Conservation (phyloP, 2,329 filamentous ascomycete species). For the Trichoderma koningii region DNA sequence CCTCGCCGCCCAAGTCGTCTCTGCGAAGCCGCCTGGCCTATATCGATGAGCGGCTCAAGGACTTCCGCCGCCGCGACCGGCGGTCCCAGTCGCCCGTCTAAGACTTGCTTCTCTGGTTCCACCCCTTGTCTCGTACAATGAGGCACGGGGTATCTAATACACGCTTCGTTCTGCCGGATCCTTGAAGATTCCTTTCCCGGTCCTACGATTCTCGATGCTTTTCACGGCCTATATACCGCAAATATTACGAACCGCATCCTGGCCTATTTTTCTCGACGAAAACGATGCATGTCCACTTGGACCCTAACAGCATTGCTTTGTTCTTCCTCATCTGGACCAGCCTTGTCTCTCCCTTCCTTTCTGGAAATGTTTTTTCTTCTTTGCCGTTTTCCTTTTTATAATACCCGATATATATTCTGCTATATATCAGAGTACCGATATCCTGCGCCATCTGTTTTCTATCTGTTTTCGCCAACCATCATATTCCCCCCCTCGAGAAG, state of each 20-base stretch:
- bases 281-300: slow-evolving; percentile 9
- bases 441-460: neutral
- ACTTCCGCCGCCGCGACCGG: slow-evolving; percentile 52
- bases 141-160: slow-evolving; percentile 10
- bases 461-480: neutral
- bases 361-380: neutral
- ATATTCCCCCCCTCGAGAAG: neutral
- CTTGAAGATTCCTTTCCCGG: neutral
- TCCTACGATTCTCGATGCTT: neutral
- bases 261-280: neutral
- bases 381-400: neutral
- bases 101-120: slow-evolving; percentile 34
- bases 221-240: neutral
- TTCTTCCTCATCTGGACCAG: neutral
- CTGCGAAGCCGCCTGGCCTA: slow-evolving; percentile 58
- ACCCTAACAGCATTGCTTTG: neutral
- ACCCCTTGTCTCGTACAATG: slow-evolving; percentile 30
- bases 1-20: slow-evolving; percentile 43
- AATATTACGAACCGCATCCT: slow-evolving; percentile 1
- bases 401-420: slow-evolving; percentile 21
- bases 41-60: slow-evolving; percentile 59
- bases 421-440: slow-evolving; percentile 22
- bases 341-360: slow-evolving; percentile 2
- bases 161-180: neutral
- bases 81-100: slow-evolving; percentile 50